A percentile compares a stretch with the other conserved stretches of the same genome.
phyloP scores from a whole-genome alignment of 108 stramenopile genomes.

The Nitzschia sp. region DNA sequence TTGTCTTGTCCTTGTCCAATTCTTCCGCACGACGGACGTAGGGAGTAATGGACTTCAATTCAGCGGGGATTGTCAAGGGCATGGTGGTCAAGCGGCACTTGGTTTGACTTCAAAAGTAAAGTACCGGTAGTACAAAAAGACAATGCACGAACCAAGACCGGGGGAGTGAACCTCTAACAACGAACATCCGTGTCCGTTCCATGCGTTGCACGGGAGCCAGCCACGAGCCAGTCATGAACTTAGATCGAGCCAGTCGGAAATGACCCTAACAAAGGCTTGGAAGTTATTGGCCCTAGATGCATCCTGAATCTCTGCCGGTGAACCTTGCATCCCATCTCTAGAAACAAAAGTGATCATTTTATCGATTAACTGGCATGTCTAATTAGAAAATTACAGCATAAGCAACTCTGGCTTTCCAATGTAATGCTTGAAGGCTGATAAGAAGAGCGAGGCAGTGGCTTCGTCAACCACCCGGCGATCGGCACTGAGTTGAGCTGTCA shows the following conservation, averaged over 20 bases:
- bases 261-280: too few relatives aligned
- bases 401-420: slow-evolving; percentile 87
- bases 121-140: too few relatives aligned
- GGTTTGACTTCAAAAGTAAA: too few relatives aligned
- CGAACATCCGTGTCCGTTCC: background rate
- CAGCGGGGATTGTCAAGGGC: slow-evolving; percentile 66
- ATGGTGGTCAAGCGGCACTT: slow-evolving; percentile 13
- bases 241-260: too few relatives aligned
- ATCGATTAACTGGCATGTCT: background rate
- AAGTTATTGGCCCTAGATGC: too few relatives aligned
- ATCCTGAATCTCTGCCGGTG: too few relatives aligned
- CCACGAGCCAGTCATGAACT: background rate
- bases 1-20: slow-evolving; percentile 65
- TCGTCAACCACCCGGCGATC: slow-evolving; percentile 99
- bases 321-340: too few relatives aligned
- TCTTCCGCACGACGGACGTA: slow-evolving; percentile 87
- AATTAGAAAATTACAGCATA: slow-evolving; percentile 29
- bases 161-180: background rate
- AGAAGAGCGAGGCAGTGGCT: slow-evolving; percentile 95
- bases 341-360: too few relatives aligned
- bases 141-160: too few relatives aligned
- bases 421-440: slow-evolving; percentile 89
- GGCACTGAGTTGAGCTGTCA: slow-evolving; percentile 94
- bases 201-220: background rate
- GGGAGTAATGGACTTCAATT: slow-evolving; percentile 75